phyloP scores from a whole-genome alignment of 139 green algal species.

The Yamagishiella unicocca region DNA sequence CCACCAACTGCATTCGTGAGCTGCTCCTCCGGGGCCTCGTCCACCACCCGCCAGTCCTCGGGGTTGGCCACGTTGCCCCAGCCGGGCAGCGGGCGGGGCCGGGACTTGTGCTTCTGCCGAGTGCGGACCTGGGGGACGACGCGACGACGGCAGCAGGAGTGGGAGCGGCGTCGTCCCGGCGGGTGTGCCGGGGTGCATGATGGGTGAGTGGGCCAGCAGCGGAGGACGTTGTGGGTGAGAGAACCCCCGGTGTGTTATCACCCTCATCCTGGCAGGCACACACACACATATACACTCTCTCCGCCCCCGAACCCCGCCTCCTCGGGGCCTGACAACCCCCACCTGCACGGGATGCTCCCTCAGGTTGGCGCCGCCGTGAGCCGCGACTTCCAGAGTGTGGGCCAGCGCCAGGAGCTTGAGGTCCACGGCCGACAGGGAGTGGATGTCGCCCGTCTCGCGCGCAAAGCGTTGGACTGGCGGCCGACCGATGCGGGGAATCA shows the following conservation, averaged over 20 bases:
- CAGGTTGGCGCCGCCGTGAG: conserved; percentile 78
- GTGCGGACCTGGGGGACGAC: conserved; percentile 40
- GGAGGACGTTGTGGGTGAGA: no score
- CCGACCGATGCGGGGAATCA: no score
- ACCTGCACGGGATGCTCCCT: conserved; percentile 68
- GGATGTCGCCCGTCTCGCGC: conserved; percentile 87
- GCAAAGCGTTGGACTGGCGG: conserved; percentile 89
- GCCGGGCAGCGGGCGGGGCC: conserved; percentile 71
- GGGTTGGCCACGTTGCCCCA: conserved; percentile 83
- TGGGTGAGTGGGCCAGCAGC: no score
- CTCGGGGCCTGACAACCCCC: not conserved
- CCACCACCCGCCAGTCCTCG: conserved; percentile 83
- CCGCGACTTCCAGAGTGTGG: conserved; percentile 79
- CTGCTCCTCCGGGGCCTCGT: conserved; percentile 72
- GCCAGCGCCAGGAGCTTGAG: conserved; percentile 89
- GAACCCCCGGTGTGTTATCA: no score
- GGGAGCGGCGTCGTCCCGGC: no score
- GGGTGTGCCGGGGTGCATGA: no score
- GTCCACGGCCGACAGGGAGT: conserved; percentile 86
- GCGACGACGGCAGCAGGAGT: no score
- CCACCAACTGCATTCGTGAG: conserved; percentile 1
- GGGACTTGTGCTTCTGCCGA: conserved; percentile 28
- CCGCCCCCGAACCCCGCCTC: not conserved
- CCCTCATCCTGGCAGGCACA: not conserved
- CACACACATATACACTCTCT: no score